phyloP scores from a whole-genome alignment of 495 filamentous ascomycete genomes.

The Penicillium coprophilum region DNA sequence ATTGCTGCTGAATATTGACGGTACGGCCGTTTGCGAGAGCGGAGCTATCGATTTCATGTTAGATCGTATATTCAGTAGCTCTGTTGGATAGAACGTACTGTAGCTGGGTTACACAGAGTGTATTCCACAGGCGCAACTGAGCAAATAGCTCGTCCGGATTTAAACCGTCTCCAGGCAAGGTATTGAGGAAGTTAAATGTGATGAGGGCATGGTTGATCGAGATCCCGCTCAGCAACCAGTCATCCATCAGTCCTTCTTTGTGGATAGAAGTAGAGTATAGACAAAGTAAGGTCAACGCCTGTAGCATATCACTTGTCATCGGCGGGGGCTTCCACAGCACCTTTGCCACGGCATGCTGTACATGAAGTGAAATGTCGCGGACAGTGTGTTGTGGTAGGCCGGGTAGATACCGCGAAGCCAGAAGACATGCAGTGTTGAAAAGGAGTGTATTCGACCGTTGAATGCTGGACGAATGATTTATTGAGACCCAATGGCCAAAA shows the following conservation, averaged over 20 bases:
- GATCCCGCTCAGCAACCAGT: constrained; percentile 46
- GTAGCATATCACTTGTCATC: constrained; percentile 37
- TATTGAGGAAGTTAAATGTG: constrained; percentile 36
- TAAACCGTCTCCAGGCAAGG: constrained; percentile 23
- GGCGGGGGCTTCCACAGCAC: constrained; percentile 37
- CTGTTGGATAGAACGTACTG: constrained; percentile 29
- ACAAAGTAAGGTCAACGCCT: constrained; percentile 40
- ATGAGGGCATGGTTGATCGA: constrained; percentile 42
- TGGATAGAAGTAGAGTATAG: constrained; percentile 39
- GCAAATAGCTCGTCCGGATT: constrained; percentile 33
- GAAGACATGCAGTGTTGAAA: constrained; percentile 40
- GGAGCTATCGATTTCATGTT: constrained; percentile 23
- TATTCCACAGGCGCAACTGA: constrained; percentile 44
- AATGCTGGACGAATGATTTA: constrained; percentile 33
- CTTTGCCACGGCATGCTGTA: constrained; percentile 36
- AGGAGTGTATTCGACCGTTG: constrained; percentile 35
- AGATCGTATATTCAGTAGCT: neutral
- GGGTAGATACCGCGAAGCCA: constrained; percentile 44
- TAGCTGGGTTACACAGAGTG: constrained; percentile 39
- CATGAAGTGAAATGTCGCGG: constrained; percentile 38
- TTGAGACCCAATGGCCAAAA: constrained; percentile 40
- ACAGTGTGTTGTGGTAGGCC: constrained; percentile 32
- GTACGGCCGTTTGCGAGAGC: constrained; percentile 41
- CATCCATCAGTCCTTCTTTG: constrained; percentile 40
- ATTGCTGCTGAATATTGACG: constrained; percentile 35